Evolutionary conservation across 768 basidiomycete species (phyloP), one percentile per base, ranked within the genome.

Genomic region (Lepiota subincarnata): DNA sequence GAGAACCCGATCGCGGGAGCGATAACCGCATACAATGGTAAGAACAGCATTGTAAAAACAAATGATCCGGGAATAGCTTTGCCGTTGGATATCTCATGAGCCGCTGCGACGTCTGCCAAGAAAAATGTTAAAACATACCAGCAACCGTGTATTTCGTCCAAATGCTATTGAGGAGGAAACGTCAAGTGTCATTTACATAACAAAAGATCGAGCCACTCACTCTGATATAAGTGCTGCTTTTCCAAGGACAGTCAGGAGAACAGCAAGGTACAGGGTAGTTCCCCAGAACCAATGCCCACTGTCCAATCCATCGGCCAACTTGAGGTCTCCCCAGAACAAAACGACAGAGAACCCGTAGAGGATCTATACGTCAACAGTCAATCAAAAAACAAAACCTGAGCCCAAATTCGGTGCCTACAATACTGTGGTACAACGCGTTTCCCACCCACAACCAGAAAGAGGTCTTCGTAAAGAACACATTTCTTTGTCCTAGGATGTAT

Each of bases 111-210:
- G 14, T 28, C 22, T 28, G 43, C 8, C 10, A 43, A 47, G 63
- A 50, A 59, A 53, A 55, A 44, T 45, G 52, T 28, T 53, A 34
- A 16, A 20, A 66, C 77, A 53, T 62, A 87, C 87, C 88, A 37
- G 92, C 92, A 44, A 98, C 90, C 11, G 96, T 98, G 64, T 98
- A 99, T 66, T 98, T 98, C 0, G 97, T 99, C 97, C 97, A 99
- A n/a, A 99, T 70, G 62, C 96, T 99, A 55, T 28, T 43, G 6
- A 48, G 51, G 14, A 37, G 26, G 50, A 37, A 12, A 22, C 36
- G 22, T 55, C 35, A 56, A 22, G 22, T 50, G 7, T 48, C 26
- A 6, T 18, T 44, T 2, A 22, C 36, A 41, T 16, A 26, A 14
- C n/a, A 5, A 18, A 40, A 28, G n/a, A 38, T 18, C 8, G 26